Conservation (phyloP, 768 basidiomycete species). For the Amanita pallidorosea region DNA sequence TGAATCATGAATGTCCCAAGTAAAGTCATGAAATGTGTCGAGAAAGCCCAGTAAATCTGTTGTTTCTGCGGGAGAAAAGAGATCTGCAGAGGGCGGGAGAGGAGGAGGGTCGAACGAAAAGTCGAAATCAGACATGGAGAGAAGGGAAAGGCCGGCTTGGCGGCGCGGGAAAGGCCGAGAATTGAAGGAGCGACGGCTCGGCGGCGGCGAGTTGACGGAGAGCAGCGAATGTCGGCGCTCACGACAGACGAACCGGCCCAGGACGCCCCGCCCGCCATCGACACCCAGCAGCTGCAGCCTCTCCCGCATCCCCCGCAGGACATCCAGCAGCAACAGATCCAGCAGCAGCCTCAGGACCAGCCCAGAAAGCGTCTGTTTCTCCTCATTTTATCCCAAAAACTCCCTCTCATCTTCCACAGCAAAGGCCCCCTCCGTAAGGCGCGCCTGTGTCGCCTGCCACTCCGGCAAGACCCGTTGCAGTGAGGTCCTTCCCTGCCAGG, state of each 20-base stretch:
- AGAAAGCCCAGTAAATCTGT: slow-evolving; percentile 74
- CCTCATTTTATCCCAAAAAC: neutral
- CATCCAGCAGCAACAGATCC: slow-evolving; percentile 14
- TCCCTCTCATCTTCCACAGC: slow-evolving; percentile 29
- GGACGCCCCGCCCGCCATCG: slow-evolving; percentile 41
- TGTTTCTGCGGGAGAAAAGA: slow-evolving; percentile 71
- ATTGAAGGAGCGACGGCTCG: slow-evolving; percentile 12
- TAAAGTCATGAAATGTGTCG: slow-evolving; percentile 59
- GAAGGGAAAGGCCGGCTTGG: neutral
- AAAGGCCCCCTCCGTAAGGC: slow-evolving; percentile 72
- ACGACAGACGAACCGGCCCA: slow-evolving; percentile 58
- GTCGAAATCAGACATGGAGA: slow-evolving; percentile 45
- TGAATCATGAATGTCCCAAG: slow-evolving; percentile 39
- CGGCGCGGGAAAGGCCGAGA: slow-evolving; percentile 5
- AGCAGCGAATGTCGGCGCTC: slow-evolving; percentile 63
- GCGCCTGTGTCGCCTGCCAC: slow-evolving; percentile 75
- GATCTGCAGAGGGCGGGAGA: slow-evolving; percentile 60
- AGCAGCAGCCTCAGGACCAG: slow-evolving; percentile 20
- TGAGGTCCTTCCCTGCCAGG: slow-evolving; percentile 76
- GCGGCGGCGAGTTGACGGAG: slow-evolving; percentile 20
- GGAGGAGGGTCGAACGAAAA: slow-evolving; percentile 63
- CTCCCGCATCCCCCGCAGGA: slow-evolving; percentile 29
- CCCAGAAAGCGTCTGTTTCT: slow-evolving; percentile 46
- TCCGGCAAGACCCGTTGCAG: slow-evolving; percentile 78
- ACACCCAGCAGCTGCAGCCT: slow-evolving; percentile 52